These are phyloP conservation scores for Pythium scleroteichum DNA, from an alignment of 352 stramenopile species.

Conservation along the genomic window DNA sequence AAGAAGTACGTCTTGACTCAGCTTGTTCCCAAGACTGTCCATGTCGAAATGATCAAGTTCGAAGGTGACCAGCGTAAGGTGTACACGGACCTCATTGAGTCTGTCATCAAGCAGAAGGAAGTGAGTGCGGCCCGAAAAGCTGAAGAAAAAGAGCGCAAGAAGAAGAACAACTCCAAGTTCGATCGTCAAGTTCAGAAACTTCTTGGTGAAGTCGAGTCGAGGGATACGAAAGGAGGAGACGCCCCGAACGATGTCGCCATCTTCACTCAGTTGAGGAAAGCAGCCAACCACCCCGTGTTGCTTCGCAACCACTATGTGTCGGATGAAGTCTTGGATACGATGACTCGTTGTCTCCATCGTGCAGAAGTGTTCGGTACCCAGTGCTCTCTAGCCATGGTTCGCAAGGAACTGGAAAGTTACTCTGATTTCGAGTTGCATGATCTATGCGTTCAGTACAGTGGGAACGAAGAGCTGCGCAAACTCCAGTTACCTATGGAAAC, in stretches of 20 bases:
- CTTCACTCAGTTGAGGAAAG: constrained; percentile 97
- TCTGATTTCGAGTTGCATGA: constrained; percentile 96
- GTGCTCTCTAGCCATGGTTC: constrained; percentile 82
- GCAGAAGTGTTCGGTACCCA: constrained; percentile 85
- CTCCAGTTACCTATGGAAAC: constrained; percentile 88
- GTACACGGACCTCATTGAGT: constrained; percentile 84
- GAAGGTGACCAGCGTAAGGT: constrained; percentile 70
- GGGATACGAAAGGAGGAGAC: constrained; percentile 20
- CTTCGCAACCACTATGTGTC: constrained; percentile 84
- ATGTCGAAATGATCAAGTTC: constrained; percentile 85
- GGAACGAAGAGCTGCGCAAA: constrained; percentile 73
- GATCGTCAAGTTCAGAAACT: constrained; percentile 52
- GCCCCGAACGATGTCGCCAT: constrained; percentile 56
- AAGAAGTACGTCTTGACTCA: constrained; percentile 96
- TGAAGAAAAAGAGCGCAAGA: constrained; percentile 59
- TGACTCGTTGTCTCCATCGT: constrained; percentile 82
- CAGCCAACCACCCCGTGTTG: constrained; percentile 96
- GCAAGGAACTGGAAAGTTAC: constrained; percentile 92
- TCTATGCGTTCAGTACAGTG: constrained; percentile 88
- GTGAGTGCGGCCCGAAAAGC: constrained; percentile 40
- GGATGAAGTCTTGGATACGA: constrained; percentile 71
- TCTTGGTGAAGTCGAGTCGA: constrained; percentile 28
- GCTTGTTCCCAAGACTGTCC: constrained; percentile 83
- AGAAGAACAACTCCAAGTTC: constrained; percentile 48
- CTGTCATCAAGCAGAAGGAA: constrained; percentile 68